Percentiles rank a stretch among this genome's conserved stretches.
These are phyloP conservation scores for Stephania yunnanensis DNA, from an alignment of 164 flowering plant genomes.

Conservation along the genomic window DNA sequence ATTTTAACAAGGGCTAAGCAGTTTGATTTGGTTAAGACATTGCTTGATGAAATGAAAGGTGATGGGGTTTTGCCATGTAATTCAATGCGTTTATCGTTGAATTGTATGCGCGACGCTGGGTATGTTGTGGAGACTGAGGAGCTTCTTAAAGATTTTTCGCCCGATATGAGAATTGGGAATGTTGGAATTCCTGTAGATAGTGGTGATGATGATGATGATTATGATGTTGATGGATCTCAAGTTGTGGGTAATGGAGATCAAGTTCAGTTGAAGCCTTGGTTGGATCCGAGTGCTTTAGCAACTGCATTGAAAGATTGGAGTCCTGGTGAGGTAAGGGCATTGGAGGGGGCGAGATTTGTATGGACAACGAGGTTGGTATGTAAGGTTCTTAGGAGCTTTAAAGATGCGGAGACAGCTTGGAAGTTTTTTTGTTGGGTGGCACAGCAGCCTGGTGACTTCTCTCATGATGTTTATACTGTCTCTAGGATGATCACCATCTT, in stretches of 20 bases:
- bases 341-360: constrained; percentile 63
- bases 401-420: constrained; percentile 74
- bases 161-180: constrained; percentile 57
- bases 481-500: constrained; percentile 67
- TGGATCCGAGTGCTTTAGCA: constrained; percentile 84
- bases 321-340: constrained; percentile 47
- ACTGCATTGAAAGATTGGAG: constrained; percentile 65
- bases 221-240: constrained; percentile 8
- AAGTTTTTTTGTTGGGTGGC: constrained; percentile 91
- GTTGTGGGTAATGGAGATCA: constrained; percentile 16
- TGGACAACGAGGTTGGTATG: constrained; percentile 86
- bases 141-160: constrained; percentile 48
- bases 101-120: constrained; percentile 48
- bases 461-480: constrained; percentile 69
- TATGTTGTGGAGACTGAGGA: constrained; percentile 43
- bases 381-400: constrained; percentile 71
- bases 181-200: constrained; percentile 23
- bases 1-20: constrained; percentile 30
- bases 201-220: constrained; percentile 35
- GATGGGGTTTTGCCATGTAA: constrained; percentile 78
- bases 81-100: constrained; percentile 42
- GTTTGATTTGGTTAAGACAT: constrained; percentile 44
- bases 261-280: constrained; percentile 73
- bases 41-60: constrained; percentile 55
- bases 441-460: constrained; percentile 63